Evolutionary conservation across 345 rosid genomes (phyloP).

Genomic region (Erysimum cheiranthoides): DNA sequence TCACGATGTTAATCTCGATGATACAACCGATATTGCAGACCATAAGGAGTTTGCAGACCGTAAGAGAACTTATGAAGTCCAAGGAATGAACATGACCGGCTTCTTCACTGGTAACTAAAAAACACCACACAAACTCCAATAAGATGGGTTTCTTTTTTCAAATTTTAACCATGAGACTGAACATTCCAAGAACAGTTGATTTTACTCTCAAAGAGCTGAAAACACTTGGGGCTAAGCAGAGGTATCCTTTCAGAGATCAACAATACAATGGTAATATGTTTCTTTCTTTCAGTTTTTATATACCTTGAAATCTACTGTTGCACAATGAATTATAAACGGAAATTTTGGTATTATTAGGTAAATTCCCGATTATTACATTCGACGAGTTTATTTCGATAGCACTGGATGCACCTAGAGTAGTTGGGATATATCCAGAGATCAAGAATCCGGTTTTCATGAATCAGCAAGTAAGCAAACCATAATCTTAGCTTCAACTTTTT

Average conservation of each 20-base stretch:
- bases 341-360: constrained; percentile 58
- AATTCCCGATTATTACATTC: constrained; percentile 76
- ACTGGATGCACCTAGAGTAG: constrained; percentile 79
- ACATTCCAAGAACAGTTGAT: constrained; percentile 66
- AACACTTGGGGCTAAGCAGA: constrained; percentile 77
- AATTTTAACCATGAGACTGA: constrained; percentile 4
- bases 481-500: not conserved
- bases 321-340: not conserved
- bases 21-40: constrained; percentile 69
- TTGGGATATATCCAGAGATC: constrained; percentile 98
- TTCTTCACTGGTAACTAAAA: constrained; percentile 70
- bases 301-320: constrained; percentile 4
- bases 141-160: not conserved
- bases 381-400: constrained; percentile 91
- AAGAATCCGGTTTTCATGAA: constrained; percentile 90
- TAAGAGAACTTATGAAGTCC: constrained; percentile 81
- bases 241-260: constrained; percentile 81
- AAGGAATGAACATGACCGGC: constrained; percentile 75
- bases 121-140: not conserved
- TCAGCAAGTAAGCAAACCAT: constrained; percentile 63
- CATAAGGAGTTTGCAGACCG: constrained; percentile 86
- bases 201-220: constrained; percentile 77
- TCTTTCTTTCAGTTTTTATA: not conserved
- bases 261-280: constrained; percentile 71
- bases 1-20: constrained; percentile 84